A percentile compares a stretch with the other conserved stretches of the same genome.
Conservation (phyloP, 768 basidiomycete species). For the Auriscalpium orientale region DNA sequence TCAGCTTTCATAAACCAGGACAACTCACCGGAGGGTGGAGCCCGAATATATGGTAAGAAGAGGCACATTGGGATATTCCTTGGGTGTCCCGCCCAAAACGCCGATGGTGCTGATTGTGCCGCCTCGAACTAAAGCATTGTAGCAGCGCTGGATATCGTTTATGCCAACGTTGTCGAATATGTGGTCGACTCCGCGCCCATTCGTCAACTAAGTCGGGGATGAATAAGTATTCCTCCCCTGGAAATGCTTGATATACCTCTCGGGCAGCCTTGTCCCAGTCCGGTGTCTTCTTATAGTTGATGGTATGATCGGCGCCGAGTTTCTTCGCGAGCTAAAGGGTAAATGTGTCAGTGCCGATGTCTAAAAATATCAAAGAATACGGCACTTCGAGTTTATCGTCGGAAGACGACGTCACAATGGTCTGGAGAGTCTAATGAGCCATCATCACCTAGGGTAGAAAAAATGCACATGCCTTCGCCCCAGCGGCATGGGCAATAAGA, state of each 20-base stretch:
- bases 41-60: neutral
- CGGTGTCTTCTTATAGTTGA: slow-evolving; percentile 54
- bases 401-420: slow-evolving; percentile 62
- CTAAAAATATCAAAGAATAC: neutral
- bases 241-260: neutral
- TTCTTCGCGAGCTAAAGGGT: slow-evolving; percentile 30
- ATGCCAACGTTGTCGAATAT: slow-evolving; percentile 2
- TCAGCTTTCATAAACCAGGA: no score
- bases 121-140: neutral
- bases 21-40: neutral
- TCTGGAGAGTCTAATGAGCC: slow-evolving; percentile 9
- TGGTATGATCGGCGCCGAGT: slow-evolving; percentile 45
- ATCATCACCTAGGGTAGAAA: neutral
- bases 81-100: neutral
- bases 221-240: neutral
- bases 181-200: neutral
- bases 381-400: slow-evolving; percentile 46
- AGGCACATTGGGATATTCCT: neutral
- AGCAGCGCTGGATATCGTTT: neutral
- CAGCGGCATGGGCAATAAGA: slow-evolving; percentile 55
- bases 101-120: slow-evolving; percentile 1
- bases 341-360: neutral
- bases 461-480: slow-evolving; percentile 27
- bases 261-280: slow-evolving; percentile 39
- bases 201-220: neutral